phyloP scores from a whole-genome alignment of 108 stramenopile species.

The Aureococcus anophagefferens region DNA sequence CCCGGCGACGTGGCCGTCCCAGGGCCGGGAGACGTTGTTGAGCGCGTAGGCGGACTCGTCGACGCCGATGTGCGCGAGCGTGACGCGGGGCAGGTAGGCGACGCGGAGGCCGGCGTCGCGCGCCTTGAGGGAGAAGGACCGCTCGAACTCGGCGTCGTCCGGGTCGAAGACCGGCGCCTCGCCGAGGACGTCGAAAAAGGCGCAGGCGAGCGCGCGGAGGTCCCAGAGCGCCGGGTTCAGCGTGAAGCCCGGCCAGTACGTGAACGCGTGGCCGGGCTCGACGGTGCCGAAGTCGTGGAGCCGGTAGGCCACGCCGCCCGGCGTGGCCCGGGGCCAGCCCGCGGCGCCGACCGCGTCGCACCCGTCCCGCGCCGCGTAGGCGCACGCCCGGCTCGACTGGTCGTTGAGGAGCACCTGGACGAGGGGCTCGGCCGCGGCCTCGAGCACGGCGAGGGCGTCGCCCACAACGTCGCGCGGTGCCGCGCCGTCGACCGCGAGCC shows the following conservation, averaged over 20 bases:
- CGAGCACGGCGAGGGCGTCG: background rate
- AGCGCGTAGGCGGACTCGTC: conserved; percentile 24
- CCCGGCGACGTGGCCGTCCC: conserved; percentile 4
- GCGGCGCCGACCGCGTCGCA: background rate
- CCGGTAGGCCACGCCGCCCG: conserved; percentile 14
- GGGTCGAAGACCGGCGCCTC: conserved; percentile 1
- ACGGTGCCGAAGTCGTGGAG: conserved; percentile 26
- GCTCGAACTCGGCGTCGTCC: conserved; percentile 22
- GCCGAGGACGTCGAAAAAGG: background rate
- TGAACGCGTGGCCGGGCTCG: conserved; percentile 16
- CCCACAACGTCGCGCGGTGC: background rate
- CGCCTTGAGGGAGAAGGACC: conserved; percentile 15
- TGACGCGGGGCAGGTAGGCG: conserved; percentile 22
- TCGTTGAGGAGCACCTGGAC: conserved; percentile 29
- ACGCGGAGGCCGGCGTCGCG: conserved; percentile 17
- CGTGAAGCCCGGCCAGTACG: conserved; percentile 32
- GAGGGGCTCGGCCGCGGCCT: background rate
- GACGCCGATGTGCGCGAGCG: conserved; percentile 23
- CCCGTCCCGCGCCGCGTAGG: conserved; percentile 9
- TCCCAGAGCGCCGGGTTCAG: conserved; percentile 35
- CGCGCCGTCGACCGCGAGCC: conserved; percentile 2
- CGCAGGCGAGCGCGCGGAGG: conserved; percentile 8
- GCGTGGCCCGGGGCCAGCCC: background rate
- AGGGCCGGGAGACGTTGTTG: conserved; percentile 25
- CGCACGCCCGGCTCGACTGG: conserved; percentile 23